Percentiles rank a stretch among this genome's conserved stretches.
These are phyloP conservation scores for Nicotiana tomentosiformis DNA, from an alignment of 257 asterid species.

Conservation along the genomic window DNA sequence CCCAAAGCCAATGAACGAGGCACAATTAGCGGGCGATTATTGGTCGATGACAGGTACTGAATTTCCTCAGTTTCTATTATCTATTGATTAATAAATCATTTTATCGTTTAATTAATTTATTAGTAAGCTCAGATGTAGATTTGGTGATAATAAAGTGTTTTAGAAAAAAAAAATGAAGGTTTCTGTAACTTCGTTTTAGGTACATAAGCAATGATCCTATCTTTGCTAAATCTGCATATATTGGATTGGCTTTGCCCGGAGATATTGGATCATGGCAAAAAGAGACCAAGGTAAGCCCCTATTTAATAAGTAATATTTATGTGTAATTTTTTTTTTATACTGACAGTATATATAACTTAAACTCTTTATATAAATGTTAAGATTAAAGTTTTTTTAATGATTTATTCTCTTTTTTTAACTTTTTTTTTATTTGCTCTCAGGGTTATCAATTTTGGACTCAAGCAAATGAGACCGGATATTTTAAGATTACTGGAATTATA, in stretches of 20 bases:
- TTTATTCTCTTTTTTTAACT: background rate
- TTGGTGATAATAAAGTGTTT: background rate
- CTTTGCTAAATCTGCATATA: conserved; percentile 38
- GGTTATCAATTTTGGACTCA: conserved; percentile 20
- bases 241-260: conserved; percentile 61
- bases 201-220: conserved; percentile 17
- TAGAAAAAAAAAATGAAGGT: background rate
- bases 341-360: too few species aligned
- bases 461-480: background rate
- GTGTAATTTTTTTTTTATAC: too few species aligned
- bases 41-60: background rate
- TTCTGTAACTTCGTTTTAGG: conserved; percentile 18
- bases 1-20: conserved; percentile 7
- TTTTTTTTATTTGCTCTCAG: background rate
- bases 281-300: conserved; percentile 53
- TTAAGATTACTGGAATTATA: conserved; percentile 4
- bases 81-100: background rate
- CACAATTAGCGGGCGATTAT: conserved; percentile 3
- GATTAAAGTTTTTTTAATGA: background rate
- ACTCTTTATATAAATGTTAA: background rate
- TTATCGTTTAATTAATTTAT: background rate
- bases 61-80: background rate
- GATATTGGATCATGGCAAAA: conserved; percentile 63
- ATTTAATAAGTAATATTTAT: too few species aligned
- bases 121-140: background rate